phyloP scores from a whole-genome alignment of 768 basidiomycete species.

The Xerocomellus amylosporus region DNA sequence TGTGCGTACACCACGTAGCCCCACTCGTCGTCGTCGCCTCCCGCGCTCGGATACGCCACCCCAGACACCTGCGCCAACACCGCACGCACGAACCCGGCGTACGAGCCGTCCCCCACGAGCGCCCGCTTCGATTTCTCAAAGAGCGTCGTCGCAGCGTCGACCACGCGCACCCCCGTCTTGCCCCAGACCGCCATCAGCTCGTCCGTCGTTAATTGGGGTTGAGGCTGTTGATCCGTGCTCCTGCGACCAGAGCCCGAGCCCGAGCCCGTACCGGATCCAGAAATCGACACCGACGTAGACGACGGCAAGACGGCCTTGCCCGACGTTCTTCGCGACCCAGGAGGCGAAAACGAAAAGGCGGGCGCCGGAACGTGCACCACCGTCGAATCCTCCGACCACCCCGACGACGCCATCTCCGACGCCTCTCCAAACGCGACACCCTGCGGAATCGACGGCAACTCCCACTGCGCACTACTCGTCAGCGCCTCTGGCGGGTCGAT shows the following conservation, averaged over 20 bases:
- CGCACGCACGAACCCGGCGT: constrained; percentile 70
- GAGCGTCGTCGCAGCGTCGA: constrained; percentile 63
- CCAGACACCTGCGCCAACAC: constrained; percentile 66
- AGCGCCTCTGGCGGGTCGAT: constrained; percentile 32
- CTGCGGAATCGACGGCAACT: constrained; percentile 58
- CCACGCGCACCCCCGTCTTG: constrained; percentile 71
- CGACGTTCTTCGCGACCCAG: constrained; percentile 6
- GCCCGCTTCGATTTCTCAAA: constrained; percentile 74
- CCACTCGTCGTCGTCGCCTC: constrained; percentile 39
- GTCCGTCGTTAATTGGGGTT: constrained; percentile 49
- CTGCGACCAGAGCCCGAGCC: background rate
- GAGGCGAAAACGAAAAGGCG: constrained; percentile 13
- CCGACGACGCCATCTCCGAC: constrained; percentile 45
- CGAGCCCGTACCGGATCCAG: background rate
- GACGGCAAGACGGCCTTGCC: constrained; percentile 5
- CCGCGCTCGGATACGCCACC: constrained; percentile 39
- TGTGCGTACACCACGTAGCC: constrained; percentile 80
- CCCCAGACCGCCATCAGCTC: constrained; percentile 70
- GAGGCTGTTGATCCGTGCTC: constrained; percentile 30
- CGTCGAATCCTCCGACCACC: constrained; percentile 62
- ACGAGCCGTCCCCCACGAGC: constrained; percentile 82
- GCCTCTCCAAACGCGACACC: constrained; percentile 50
- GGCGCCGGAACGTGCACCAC: constrained; percentile 30
- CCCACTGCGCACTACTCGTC: constrained; percentile 56
- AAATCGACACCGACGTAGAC: constrained; percentile 6